Base-by-base conservation (phyloP, 2,329 filamentous ascomycete genomes). In the Colletotrichum salicis region DNA sequence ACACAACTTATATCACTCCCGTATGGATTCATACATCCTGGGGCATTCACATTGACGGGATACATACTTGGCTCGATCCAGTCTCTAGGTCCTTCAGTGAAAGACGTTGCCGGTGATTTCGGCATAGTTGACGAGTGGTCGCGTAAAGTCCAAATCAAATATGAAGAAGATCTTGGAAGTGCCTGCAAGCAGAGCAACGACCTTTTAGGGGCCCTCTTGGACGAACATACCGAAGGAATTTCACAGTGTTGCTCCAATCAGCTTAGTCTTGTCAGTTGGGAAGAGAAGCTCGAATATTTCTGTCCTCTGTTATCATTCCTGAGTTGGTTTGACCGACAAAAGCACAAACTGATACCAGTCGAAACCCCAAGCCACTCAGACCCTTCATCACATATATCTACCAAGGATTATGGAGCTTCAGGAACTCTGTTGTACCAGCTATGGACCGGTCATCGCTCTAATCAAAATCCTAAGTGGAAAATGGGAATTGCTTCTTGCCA, bases 281-380 rank as follows among this genome's bases (percentile, higher is more conserved):
- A 7, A 7, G 37, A 11, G 15, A 6, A 6, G 5, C 6, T 19
- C 1, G 1, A 7, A 7, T 2, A 1, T 15, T 4, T 7, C 13
- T 19, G 3, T 8, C 1, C 5, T n/a, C 6, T 45, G 15, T 7
- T 0, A 2, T 0, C 15, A 1, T 45, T 19, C 5, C 7, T 19
- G 15, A 1, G 3, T 19, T 45, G 41, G 41, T 2, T n/a, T 7
- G 41, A 15, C 1, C 5, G 3, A 7, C 15, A n/a, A 13, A 45
- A 45, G 41, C 41, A 45, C 0, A 2, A 2, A 8, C 2, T 8
- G 15, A 5, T 6, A 8, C 15, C 15, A 7, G 0, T 7, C 19
- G 41, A n/a, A 19, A 45, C 1, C 15, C 5, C 15, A 7, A 45
- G 3, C 7, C 41, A 19, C 15, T 19, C 41, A 15, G 41, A 45